A percentile compares a stretch with the other conserved stretches of the same genome.
phyloP scores from a whole-genome alignment of 78 protist genomes.

The Salpingoeca rosetta region DNA sequence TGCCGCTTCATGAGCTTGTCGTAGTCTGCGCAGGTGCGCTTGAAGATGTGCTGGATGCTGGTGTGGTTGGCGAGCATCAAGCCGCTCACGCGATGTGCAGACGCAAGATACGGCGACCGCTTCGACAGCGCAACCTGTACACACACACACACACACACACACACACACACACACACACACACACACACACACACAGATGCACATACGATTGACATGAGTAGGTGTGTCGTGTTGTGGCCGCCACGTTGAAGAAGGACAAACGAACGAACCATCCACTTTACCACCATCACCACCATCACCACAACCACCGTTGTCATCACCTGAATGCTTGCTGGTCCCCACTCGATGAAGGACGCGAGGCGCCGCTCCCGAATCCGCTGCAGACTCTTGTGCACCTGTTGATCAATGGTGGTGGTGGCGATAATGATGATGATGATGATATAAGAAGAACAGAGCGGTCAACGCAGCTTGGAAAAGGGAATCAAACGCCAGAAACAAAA shows the following conservation, averaged over 20 bases:
- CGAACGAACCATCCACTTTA: no score
- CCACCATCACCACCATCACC: no score
- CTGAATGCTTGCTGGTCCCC: conserved; percentile 99
- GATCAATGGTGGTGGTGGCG: neutral
- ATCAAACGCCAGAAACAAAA: neutral
- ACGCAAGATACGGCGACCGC: conserved; percentile 72
- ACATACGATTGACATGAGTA: conserved; percentile 12
- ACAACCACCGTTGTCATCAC: no score
- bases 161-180: no score
- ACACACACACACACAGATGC: no score
- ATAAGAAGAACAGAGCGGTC: neutral
- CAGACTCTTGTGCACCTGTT: conserved; percentile 86
- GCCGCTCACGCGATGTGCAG: conserved; percentile 92
- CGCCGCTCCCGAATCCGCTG: conserved; percentile 88
- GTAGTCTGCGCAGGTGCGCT: conserved; percentile 52
- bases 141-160: no score
- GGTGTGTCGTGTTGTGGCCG: no score
- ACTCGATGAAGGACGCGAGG: conserved; percentile 89
- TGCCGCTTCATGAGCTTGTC: conserved; percentile 60
- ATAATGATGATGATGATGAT: neutral
- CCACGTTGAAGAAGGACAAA: no score
- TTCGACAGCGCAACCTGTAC: conserved; percentile 79
- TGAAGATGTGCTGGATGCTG: conserved; percentile 50
- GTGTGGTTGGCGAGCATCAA: conserved; percentile 99
- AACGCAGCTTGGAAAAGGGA: neutral